Conservation (phyloP, 2,329 filamentous ascomycete species). For the Neofusicoccum umdonicola region DNA sequence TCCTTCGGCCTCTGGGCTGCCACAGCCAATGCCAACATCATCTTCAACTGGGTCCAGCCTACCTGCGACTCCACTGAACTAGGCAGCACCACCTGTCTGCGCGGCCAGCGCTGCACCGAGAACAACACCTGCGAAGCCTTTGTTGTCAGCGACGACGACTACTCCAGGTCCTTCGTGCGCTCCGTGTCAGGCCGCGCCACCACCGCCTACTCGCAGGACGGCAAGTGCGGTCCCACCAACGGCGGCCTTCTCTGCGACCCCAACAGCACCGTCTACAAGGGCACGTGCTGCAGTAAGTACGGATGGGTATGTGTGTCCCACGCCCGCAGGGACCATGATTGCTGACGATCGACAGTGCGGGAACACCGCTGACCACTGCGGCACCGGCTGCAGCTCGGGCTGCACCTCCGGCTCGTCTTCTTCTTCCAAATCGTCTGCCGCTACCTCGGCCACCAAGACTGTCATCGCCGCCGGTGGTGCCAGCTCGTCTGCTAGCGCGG, state of each 20-base stretch:
- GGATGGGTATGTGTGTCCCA: slow-evolving; percentile 28
- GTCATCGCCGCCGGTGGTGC: not conserved
- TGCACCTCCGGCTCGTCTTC: slow-evolving; percentile 23
- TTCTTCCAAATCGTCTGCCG: slow-evolving; percentile 6
- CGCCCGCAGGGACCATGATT: not conserved
- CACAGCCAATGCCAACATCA: slow-evolving; percentile 47
- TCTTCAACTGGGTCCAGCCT: slow-evolving; percentile 47
- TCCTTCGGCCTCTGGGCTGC: slow-evolving; percentile 26
- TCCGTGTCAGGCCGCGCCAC: slow-evolving; percentile 25
- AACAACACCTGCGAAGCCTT: slow-evolving; percentile 27
- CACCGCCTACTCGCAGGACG: slow-evolving; percentile 35
- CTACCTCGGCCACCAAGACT: slow-evolving; percentile 16
- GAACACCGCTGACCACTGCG: slow-evolving; percentile 40
- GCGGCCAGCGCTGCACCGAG: slow-evolving; percentile 37
- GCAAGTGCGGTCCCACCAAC: slow-evolving; percentile 40
- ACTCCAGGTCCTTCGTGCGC: slow-evolving; percentile 28
- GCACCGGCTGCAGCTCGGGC: slow-evolving; percentile 35
- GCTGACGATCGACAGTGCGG: slow-evolving; percentile 40
- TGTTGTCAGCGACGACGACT: slow-evolving; percentile 21
- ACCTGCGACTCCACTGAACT: slow-evolving; percentile 35
- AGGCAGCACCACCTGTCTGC: slow-evolving; percentile 33
- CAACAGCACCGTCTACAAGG: slow-evolving; percentile 45
- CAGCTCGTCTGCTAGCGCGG: slow-evolving; percentile 16
- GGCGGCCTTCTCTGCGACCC: slow-evolving; percentile 43
- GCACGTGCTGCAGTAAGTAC: slow-evolving; percentile 46